phyloP scores from a whole-genome alignment of 2,329 filamentous ascomycete species.

The Trichoderma arundinaceum region DNA sequence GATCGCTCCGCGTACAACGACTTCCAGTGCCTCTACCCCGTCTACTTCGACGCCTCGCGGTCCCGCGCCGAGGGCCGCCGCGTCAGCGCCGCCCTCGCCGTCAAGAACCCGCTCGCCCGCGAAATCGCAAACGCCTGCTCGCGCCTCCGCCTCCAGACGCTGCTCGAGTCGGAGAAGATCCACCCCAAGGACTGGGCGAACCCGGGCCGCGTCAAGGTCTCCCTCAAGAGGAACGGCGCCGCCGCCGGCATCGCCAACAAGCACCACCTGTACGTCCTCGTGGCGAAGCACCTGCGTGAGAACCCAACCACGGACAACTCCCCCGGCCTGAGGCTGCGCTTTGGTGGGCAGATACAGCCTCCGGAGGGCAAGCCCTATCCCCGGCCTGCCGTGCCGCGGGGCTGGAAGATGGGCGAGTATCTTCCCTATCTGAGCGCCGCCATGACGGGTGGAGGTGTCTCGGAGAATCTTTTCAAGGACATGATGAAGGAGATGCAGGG shows the following conservation, averaged over 20 bases:
- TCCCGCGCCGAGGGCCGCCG: conserved; percentile 80
- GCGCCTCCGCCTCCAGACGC: conserved; percentile 69
- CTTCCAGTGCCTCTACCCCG: conserved; percentile 89
- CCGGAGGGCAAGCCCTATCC: conserved; percentile 71
- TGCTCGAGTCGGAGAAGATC: conserved; percentile 88
- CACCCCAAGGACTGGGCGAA: conserved; percentile 99
- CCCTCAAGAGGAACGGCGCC: conserved; percentile 52
- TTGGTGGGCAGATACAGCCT: conserved; percentile 71
- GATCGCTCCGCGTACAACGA: conserved; percentile 68
- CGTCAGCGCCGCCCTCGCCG: conserved; percentile 73
- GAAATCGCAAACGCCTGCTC: conserved; percentile 89
- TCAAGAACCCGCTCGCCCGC: conserved; percentile 83
- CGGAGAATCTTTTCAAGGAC: conserved; percentile 92
- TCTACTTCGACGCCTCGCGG: conserved; percentile 87
- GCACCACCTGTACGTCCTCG: conserved; percentile 83
- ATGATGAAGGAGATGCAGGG: conserved; percentile 92
- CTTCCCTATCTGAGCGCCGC: conserved; percentile 88
- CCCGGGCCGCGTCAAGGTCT: conserved; percentile 84
- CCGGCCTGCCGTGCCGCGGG: conserved; percentile 75
- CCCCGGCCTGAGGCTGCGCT: conserved; percentile 71
- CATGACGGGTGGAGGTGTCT: conserved; percentile 89
- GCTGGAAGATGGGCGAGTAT: conserved; percentile 87
- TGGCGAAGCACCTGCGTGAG: conserved; percentile 75
- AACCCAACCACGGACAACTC: conserved; percentile 77
- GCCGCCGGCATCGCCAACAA: conserved; percentile 68